phyloP scores from a whole-genome alignment of 108 stramenopile genomes.

The Nitzschia sp. region DNA sequence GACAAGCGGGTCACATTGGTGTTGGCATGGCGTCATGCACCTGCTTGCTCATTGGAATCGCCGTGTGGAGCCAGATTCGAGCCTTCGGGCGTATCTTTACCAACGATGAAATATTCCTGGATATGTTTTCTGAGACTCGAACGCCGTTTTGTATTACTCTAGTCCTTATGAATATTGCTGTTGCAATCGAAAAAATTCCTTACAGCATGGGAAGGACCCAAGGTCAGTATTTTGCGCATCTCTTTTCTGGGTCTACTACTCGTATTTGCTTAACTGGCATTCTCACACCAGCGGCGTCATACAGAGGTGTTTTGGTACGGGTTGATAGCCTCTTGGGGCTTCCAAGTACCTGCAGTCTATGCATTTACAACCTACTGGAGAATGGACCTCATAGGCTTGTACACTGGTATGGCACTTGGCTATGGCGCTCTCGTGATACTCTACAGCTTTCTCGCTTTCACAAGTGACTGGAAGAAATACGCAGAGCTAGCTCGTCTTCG shows the following conservation, averaged over 20 bases:
- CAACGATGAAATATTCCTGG: slow-evolving; percentile 56
- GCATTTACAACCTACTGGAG: slow-evolving; percentile 62
- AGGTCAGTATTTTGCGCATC: slow-evolving; percentile 3
- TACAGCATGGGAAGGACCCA: slow-evolving; percentile 66
- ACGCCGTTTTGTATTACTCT: slow-evolving; percentile 55
- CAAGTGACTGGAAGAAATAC: slow-evolving; percentile 56
- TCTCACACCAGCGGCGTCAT: background rate
- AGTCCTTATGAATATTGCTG: slow-evolving; percentile 73
- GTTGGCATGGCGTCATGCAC: slow-evolving; percentile 36
- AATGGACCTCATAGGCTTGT: slow-evolving; percentile 65
- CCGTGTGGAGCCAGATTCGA: slow-evolving; percentile 52
- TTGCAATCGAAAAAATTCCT: slow-evolving; percentile 76
- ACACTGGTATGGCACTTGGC: slow-evolving; percentile 60
- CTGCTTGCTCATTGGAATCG: slow-evolving; percentile 36
- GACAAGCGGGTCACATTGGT: slow-evolving; percentile 53
- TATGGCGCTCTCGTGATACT: slow-evolving; percentile 34
- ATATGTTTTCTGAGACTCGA: slow-evolving; percentile 52
- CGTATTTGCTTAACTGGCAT: background rate
- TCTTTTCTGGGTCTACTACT: background rate
- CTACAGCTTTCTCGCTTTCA: slow-evolving; percentile 31
- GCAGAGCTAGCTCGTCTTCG: slow-evolving; percentile 42
- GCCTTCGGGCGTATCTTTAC: slow-evolving; percentile 64
- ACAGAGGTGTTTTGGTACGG: slow-evolving; percentile 61
- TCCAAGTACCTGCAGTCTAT: slow-evolving; percentile 70
- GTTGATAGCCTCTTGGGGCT: slow-evolving; percentile 59